Percentiles rank a stretch among this genome's conserved stretches.
Conservation (phyloP, 768 basidiomycete species). For the Hygrocybe punicea region DNA sequence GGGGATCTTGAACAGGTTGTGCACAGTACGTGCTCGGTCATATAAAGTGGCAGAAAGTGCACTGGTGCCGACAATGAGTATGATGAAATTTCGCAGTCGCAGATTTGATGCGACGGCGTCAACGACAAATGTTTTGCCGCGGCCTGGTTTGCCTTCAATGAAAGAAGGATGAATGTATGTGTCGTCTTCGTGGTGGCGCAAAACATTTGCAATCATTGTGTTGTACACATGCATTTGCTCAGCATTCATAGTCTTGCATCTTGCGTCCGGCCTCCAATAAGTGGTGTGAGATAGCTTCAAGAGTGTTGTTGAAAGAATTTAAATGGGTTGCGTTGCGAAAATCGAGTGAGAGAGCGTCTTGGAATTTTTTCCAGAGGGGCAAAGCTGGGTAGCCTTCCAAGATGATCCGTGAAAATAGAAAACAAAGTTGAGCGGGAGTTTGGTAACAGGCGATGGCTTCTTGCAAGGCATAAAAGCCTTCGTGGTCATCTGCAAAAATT, state of each 20-base stretch:
- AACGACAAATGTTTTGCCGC: slow-evolving; percentile 3
- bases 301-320: background rate
- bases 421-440: slow-evolving; percentile 1
- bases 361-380: slow-evolving; percentile 4
- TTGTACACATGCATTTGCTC: too few relatives aligned
- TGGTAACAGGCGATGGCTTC: background rate
- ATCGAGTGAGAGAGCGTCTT: background rate
- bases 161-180: background rate
- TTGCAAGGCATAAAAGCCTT: background rate
- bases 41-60: too few relatives aligned
- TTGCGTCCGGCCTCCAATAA: background rate
- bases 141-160: slow-evolving; percentile 6
- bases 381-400: background rate
- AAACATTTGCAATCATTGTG: too few relatives aligned
- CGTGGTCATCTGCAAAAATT: slow-evolving; percentile 1
- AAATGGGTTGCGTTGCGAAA: background rate
- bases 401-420: background rate
- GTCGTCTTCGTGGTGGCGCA: too few relatives aligned
- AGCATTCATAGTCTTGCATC: background rate
- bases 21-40: too few relatives aligned
- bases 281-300: background rate
- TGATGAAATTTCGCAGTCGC: too few relatives aligned
- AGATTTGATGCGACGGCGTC: too few relatives aligned
- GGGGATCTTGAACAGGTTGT: too few relatives aligned
- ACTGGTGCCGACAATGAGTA: too few relatives aligned